Evolutionary conservation across 1,284 basidiomycete genomes (phyloP), one percentile per base, ranked within the genome.

Genomic region (Boletus sp.): DNA sequence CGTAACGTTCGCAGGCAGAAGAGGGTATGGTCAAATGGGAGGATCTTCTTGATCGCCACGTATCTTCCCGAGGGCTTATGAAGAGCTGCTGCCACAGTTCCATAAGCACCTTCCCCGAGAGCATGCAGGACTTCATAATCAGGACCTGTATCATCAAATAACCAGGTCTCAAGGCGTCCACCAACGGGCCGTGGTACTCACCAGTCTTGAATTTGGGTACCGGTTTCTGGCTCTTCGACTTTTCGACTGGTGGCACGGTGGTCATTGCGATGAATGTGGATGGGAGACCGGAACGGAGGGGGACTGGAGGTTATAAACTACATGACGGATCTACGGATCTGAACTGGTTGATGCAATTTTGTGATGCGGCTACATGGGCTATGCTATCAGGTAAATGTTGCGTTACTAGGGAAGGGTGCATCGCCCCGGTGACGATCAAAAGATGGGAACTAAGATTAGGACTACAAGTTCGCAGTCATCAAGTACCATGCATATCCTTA

Each of bases 1-100:
- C 90, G 79, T 51, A 93, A 75, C 0, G 91, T 92, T 56, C 91
- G 80, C 56, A 92, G 72, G 63, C 86, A 88, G 75, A 90, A 92
- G 74, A 92, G 81, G 18, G 86, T 86, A 69, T 92, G 91, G 61
- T 92, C 91, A 68, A 92, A 92, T 2, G 90, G 91, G n/a, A 87
- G 83, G 65, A 92, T 86, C 76, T 89, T 91, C 78, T 91, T 90
- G 76, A 89, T 89, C 18, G 87, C 88, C n/a, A 91, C 86, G 63
- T 87, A 81, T 62, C 79, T 79, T 46, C 82, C 81, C 9, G 83
- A 80, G 20, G 85, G 84, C 60, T 80, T 79, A 71, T 90, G 87
- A 42, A 85, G 73, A 22, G 89, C 89, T 46, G 85, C 84, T 36
- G 80, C 84, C 51, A 88, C 86, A 43, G 86, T 87, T 29, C 91